phyloP scores from a whole-genome alignment of 257 asterid species.

The Fraxinus anomala region DNA sequence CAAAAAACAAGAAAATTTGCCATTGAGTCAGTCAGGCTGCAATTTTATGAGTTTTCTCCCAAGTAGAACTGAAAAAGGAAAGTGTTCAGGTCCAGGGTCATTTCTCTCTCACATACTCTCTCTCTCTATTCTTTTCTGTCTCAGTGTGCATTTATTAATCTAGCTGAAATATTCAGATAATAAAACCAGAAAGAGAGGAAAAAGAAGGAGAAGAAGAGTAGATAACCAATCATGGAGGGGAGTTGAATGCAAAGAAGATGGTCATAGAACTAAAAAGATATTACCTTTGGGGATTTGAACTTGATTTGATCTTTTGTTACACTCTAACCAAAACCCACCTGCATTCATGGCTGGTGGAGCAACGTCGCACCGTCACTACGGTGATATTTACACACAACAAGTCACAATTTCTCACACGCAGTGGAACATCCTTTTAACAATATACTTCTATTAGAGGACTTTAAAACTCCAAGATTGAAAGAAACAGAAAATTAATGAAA shows the following conservation, averaged over 20 bases:
- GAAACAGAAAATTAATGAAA: not conserved
- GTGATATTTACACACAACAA: slow-evolving; percentile 40
- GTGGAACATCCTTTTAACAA: slow-evolving; percentile 25
- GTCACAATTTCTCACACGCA: slow-evolving; percentile 21
- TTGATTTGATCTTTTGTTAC: slow-evolving; percentile 28
- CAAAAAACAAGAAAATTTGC: slow-evolving; percentile 44
- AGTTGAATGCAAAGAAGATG: not conserved
- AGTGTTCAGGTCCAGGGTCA: slow-evolving; percentile 35
- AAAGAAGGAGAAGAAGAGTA: slow-evolving; percentile 19
- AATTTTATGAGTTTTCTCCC: slow-evolving; percentile 37
- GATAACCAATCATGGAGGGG: slow-evolving; percentile 23
- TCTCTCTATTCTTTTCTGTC: slow-evolving; percentile 21
- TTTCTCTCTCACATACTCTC: slow-evolving; percentile 15
- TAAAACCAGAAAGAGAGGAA: slow-evolving; percentile 49
- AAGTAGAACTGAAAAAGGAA: slow-evolving; percentile 43
- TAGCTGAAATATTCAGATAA: slow-evolving; percentile 42
- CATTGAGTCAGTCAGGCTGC: slow-evolving; percentile 33
- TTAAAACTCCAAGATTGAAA: not conserved
- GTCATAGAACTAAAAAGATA: no score
- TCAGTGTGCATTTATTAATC: slow-evolving; percentile 55
- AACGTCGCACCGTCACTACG: slow-evolving; percentile 23
- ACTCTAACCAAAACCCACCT: slow-evolving; percentile 45
- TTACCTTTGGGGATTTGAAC: slow-evolving; percentile 27
- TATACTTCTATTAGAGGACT: slow-evolving; percentile 26
- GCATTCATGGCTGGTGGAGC: slow-evolving; percentile 39